phyloP scores from a whole-genome alignment of 1,139 yeast species.

The Taphrina sp. region DNA sequence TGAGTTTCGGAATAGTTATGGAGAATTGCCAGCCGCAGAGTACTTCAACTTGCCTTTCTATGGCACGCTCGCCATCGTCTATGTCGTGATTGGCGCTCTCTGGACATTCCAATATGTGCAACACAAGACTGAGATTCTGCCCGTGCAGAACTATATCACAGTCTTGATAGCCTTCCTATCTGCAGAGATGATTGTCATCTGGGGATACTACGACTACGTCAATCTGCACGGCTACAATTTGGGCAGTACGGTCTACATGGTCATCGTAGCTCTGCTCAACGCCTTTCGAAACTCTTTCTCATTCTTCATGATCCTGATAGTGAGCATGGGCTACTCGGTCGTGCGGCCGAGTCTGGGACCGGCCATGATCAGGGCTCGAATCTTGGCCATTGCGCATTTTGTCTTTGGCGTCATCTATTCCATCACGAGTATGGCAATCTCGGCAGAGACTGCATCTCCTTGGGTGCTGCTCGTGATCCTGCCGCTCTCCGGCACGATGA shows the following conservation, averaged over 20 bases:
- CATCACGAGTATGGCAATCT: constrained; percentile 61
- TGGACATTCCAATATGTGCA: constrained; percentile 84
- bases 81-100: constrained; percentile 73
- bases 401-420: constrained; percentile 65
- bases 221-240: constrained; percentile 59
- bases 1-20: constrained; percentile 34
- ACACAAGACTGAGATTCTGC: constrained; percentile 81
- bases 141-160: constrained; percentile 78
- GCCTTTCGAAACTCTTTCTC: constrained; percentile 83
- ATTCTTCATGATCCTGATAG: constrained; percentile 78
- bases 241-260: constrained; percentile 72
- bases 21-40: constrained; percentile 74
- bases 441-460: constrained; percentile 49
- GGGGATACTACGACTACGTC: constrained; percentile 67
- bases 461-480: constrained; percentile 49
- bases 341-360: constrained; percentile 77
- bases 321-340: constrained; percentile 90
- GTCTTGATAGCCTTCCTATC: constrained; percentile 30
- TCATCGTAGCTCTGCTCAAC: constrained; percentile 72
- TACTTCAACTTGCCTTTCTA: constrained; percentile 87
- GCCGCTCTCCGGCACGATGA: constrained; percentile 70
- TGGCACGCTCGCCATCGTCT: constrained; percentile 79
- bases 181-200: constrained; percentile 30
- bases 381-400: constrained; percentile 73
- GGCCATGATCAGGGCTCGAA: constrained; percentile 74